A percentile compares a stretch with the other conserved stretches of the same genome.
phyloP scores from a whole-genome alignment of 1,139 yeast species.

The Diutina scorzettiae region DNA sequence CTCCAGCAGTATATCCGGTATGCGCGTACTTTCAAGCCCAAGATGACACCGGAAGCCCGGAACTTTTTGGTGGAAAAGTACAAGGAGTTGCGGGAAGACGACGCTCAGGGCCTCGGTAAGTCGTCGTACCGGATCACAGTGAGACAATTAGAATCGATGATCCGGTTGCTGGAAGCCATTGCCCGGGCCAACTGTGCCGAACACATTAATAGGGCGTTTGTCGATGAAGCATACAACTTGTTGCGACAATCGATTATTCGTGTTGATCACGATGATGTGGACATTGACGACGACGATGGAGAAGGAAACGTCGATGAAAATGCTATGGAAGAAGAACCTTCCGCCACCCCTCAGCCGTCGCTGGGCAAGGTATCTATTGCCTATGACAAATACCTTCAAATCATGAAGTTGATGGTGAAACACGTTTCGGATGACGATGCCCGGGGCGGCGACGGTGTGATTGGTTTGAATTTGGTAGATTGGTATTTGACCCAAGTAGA shows the following conservation, averaged over 20 bases:
- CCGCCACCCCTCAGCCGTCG: slow-evolving; percentile 7
- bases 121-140: slow-evolving; percentile 90
- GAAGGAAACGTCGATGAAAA: slow-evolving; percentile 22
- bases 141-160: slow-evolving; percentile 90
- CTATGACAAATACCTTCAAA: slow-evolving; percentile 75
- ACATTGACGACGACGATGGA: slow-evolving; percentile 62
- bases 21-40: slow-evolving; percentile 90
- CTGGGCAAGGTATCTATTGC: slow-evolving; percentile 38
- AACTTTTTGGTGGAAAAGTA: slow-evolving; percentile 67
- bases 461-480: slow-evolving; percentile 58
- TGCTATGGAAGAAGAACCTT: slow-evolving; percentile 11
- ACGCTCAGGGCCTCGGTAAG: slow-evolving; percentile 84
- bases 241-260: slow-evolving; percentile 85
- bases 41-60: slow-evolving; percentile 73
- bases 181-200: slow-evolving; percentile 96
- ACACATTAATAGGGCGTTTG: slow-evolving; percentile 75
- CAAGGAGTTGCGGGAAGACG: slow-evolving; percentile 81
- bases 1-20: slow-evolving; percentile 80
- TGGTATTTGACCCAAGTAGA: slow-evolving; percentile 77
- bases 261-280: slow-evolving; percentile 91
- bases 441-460: slow-evolving; percentile 51
- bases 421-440: slow-evolving; percentile 50
- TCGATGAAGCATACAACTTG: slow-evolving; percentile 86
- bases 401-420: slow-evolving; percentile 72
- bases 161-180: slow-evolving; percentile 89